Evolutionary conservation across 2,329 filamentous ascomycete genomes (phyloP).

Genomic region (Orbilia brochopaga): DNA sequence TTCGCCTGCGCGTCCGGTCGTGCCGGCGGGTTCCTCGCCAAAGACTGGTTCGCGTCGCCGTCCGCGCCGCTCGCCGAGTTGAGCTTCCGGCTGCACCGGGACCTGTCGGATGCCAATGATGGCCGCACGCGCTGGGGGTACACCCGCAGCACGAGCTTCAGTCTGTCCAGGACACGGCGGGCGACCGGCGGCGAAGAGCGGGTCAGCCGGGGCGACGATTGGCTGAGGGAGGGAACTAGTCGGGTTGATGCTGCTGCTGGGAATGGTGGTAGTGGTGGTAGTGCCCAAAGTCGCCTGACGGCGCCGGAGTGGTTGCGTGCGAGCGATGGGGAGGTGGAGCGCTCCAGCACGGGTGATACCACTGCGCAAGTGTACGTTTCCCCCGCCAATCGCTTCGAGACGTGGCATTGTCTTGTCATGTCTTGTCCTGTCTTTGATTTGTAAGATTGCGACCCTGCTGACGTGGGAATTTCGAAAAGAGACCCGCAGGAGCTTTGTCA

Average conservation of each 20-base stretch:
- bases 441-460: slow-evolving; percentile 57
- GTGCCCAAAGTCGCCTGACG: slow-evolving; percentile 52
- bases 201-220: slow-evolving; percentile 66
- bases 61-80: slow-evolving; percentile 68
- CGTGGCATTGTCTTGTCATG: slow-evolving; percentile 4
- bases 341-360: slow-evolving; percentile 67
- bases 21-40: slow-evolving; percentile 75
- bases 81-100: slow-evolving; percentile 72
- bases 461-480: slow-evolving; percentile 19
- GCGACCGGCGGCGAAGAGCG: slow-evolving; percentile 57
- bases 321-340: slow-evolving; percentile 65
- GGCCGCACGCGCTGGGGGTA: slow-evolving; percentile 66
- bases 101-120: slow-evolving; percentile 67
- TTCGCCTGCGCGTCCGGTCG: slow-evolving; percentile 77
- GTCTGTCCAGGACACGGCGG: slow-evolving; percentile 59
- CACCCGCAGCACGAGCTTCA: slow-evolving; percentile 66
- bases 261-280: slow-evolving; percentile 67
- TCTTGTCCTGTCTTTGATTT: slow-evolving; percentile 27
- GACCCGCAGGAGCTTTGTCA: slow-evolving; percentile 71
- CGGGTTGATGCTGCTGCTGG: slow-evolving; percentile 65
- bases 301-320: slow-evolving; percentile 32
- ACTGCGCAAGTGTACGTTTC: slow-evolving; percentile 70
- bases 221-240: slow-evolving; percentile 70
- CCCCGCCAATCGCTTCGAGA: background rate
- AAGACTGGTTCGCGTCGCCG: slow-evolving; percentile 71